phyloP scores from a whole-genome alignment of 345 rosid genomes.

The Passiflora organensis region DNA sequence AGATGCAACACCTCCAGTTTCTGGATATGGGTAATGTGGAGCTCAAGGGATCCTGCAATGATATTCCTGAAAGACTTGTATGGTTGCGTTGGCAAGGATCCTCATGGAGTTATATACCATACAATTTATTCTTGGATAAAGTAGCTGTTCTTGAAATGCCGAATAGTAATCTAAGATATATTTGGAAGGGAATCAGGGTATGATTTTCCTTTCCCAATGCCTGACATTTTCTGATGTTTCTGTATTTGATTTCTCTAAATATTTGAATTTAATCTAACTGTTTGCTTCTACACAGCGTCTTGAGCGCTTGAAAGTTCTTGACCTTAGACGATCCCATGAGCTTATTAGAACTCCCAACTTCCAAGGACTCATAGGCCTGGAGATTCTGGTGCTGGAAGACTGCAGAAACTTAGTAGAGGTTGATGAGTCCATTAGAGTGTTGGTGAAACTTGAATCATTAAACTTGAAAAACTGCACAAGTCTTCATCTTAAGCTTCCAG shows the following conservation, averaged over 20 bases:
- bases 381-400: neutral
- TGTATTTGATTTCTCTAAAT: neutral
- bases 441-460: no score
- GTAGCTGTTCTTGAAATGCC: slow-evolving; percentile 3
- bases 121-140: neutral
- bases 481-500: no score
- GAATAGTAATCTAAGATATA: neutral
- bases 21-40: neutral
- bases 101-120: neutral
- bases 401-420: neutral
- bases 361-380: no score
- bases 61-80: neutral
- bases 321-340: no score
- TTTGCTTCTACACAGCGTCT: no score
- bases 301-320: no score
- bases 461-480: no score
- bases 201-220: neutral
- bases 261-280: no score
- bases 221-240: no score
- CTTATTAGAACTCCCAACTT: no score
- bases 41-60: neutral
- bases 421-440: no score
- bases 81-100: slow-evolving; percentile 4
- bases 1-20: neutral
- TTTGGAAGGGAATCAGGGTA: neutral